Evolutionary conservation across 192 early-diverging fungal species (phyloP).

Genomic region (Kappamyces sp.): DNA sequence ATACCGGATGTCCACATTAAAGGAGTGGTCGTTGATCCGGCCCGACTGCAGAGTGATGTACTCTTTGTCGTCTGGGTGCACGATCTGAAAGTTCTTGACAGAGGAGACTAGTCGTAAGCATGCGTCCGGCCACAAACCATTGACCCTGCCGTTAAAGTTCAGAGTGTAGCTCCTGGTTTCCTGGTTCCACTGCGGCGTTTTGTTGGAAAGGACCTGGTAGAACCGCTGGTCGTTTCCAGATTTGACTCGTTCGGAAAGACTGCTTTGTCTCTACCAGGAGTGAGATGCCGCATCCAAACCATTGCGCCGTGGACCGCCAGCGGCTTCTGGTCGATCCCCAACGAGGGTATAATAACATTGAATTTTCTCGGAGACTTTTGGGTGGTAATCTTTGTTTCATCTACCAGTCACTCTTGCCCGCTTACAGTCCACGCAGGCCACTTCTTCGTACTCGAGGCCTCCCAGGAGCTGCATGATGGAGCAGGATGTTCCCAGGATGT

Average conservation of each 20-base stretch:
- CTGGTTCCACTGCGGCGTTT: constrained; percentile 89
- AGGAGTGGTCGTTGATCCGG: constrained; percentile 53
- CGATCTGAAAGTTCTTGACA: constrained; percentile 97
- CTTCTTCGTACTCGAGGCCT: no score
- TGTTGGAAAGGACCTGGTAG: constrained; percentile 76
- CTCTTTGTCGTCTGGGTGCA: constrained; percentile 86
- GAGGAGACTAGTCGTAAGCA: constrained; percentile 49
- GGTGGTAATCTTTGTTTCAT: no score
- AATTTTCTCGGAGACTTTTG: no score
- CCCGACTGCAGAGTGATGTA: constrained; percentile 96
- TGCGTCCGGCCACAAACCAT: constrained; percentile 4
- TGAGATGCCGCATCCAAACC: neutral
- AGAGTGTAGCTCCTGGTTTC: constrained; percentile 85
- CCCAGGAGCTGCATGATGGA: no score
- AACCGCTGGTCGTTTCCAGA: constrained; percentile 64
- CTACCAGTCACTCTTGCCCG: no score
- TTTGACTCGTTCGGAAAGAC: neutral
- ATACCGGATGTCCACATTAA: constrained; percentile 88
- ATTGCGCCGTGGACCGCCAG: neutral
- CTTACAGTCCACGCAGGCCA: no score
- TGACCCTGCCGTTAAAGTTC: constrained; percentile 90
- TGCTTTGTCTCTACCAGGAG: neutral
- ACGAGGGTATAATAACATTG: no score
- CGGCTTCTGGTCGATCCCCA: no score
- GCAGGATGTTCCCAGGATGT: no score